These are phyloP conservation scores for Penicillium silybi DNA, from an alignment of 495 filamentous ascomycete species.

Conservation along the genomic window DNA sequence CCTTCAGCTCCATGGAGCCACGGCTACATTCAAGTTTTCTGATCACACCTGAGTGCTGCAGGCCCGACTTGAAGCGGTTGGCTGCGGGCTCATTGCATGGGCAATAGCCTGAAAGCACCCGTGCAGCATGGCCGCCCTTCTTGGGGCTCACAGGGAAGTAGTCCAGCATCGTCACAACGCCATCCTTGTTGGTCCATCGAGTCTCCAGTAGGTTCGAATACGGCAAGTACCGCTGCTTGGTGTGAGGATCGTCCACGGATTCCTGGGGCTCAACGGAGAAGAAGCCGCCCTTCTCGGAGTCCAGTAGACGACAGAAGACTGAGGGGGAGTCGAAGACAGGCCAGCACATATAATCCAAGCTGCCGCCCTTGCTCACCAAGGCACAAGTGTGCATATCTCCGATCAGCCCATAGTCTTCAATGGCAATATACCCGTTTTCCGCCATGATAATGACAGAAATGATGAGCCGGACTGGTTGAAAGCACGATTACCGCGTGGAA, in stretches of 20 bases:
- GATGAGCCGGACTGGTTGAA: background rate
- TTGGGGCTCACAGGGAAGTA: slow-evolving; percentile 56
- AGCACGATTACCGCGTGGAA: background rate
- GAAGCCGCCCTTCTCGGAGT: slow-evolving; percentile 66
- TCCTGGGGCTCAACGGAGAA: slow-evolving; percentile 56
- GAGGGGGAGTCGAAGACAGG: slow-evolving; percentile 65
- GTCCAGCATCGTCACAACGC: slow-evolving; percentile 65
- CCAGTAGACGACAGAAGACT: slow-evolving; percentile 63
- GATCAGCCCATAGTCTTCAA: slow-evolving; percentile 73
- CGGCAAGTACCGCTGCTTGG: slow-evolving; percentile 67
- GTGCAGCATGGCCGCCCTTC: slow-evolving; percentile 18
- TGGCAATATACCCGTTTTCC: slow-evolving; percentile 53
- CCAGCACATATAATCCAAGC: slow-evolving; percentile 75
- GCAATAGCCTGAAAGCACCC: slow-evolving; percentile 35
- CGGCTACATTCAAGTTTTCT: slow-evolving; percentile 66
- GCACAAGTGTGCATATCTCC: slow-evolving; percentile 77
- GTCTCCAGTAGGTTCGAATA: slow-evolving; percentile 68
- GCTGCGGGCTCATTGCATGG: slow-evolving; percentile 29
- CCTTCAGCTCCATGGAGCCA: slow-evolving; percentile 55
- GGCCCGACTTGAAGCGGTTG: slow-evolving; percentile 39
- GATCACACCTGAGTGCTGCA: slow-evolving; percentile 48
- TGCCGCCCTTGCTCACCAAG: slow-evolving; percentile 65
- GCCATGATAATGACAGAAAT: slow-evolving; percentile 12
- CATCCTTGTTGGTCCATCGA: slow-evolving; percentile 66
- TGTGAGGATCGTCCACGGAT: slow-evolving; percentile 47